A percentile compares a stretch with the other conserved stretches of the same genome.
phyloP scores from a whole-genome alignment of 108 stramenopile species.

The Stephanodiscus triporus region DNA sequence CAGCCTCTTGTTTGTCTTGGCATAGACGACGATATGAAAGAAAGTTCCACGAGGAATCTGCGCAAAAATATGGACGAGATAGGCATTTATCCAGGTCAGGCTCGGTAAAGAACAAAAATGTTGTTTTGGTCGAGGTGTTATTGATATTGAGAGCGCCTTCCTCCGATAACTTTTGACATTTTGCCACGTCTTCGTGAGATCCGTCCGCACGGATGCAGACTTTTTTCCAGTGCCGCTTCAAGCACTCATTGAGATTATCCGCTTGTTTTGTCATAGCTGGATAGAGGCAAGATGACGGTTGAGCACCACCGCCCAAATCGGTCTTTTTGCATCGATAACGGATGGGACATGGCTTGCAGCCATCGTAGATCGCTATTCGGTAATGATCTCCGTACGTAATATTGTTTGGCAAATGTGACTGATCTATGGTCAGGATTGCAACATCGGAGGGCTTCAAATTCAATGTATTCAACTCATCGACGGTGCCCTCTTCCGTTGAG shows the following conservation, averaged over 20 bases:
- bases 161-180: conserved; percentile 11
- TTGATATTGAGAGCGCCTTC: conserved; percentile 12
- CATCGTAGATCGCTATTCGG: conserved; percentile 69
- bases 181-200: conserved; percentile 37
- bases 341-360: conserved; percentile 85
- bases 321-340: conserved; percentile 66
- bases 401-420: conserved; percentile 61
- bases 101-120: conserved; percentile 46
- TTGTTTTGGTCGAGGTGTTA: not conserved
- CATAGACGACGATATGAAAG: conserved; percentile 60
- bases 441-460: conserved; percentile 65
- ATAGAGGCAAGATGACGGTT: conserved; percentile 18
- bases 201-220: conserved; percentile 51
- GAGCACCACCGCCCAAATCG: not conserved
- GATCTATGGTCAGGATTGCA: conserved; percentile 72
- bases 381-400: conserved; percentile 85
- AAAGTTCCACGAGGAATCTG: conserved; percentile 57
- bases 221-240: conserved; percentile 50
- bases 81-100: conserved; percentile 61
- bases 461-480: conserved; percentile 51
- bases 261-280: conserved; percentile 34
- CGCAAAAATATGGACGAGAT: conserved; percentile 71
- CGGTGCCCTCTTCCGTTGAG: conserved; percentile 35
- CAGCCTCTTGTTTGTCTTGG: conserved; percentile 44
- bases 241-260: conserved; percentile 47